phyloP scores from a whole-genome alignment of 192 early-diverging fungal genomes.

The Glomus cerebriforme region DNA sequence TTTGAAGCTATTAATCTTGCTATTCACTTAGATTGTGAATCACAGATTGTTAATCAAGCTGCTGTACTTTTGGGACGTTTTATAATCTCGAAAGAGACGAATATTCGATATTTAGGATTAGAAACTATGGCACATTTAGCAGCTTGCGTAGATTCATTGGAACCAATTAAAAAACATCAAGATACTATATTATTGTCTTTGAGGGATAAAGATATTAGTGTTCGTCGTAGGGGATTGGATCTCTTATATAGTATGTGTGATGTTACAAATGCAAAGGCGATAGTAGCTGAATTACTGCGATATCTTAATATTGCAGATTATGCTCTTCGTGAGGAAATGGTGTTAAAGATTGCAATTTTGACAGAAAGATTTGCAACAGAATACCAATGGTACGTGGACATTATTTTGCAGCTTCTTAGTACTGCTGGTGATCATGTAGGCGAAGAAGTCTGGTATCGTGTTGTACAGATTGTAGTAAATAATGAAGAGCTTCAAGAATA shows the following conservation, averaged over 20 bases:
- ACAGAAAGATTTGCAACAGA: constrained; percentile 97
- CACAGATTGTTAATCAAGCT: constrained; percentile 82
- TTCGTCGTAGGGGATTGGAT: constrained; percentile 92
- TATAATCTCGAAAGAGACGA: constrained; percentile 95
- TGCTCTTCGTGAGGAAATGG: constrained; percentile 95
- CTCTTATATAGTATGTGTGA: constrained; percentile 98
- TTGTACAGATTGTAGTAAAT: constrained; percentile 95
- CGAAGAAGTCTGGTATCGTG: constrained; percentile 97
- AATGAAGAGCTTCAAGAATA: constrained; percentile 96
- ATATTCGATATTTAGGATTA: constrained; percentile 94
- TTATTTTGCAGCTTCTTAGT: constrained; percentile 94
- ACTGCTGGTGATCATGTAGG: constrained; percentile 94
- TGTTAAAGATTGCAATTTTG: constrained; percentile 97
- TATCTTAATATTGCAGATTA: constrained; percentile 89
- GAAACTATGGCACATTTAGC: constrained; percentile 98
- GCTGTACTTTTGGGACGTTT: constrained; percentile 83
- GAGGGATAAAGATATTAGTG: constrained; percentile 97
- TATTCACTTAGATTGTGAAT: constrained; percentile 90
- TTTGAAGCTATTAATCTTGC: constrained; percentile 97
- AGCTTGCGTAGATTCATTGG: constrained; percentile 77
- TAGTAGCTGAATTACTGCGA: constrained; percentile 90
- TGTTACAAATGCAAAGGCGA: constrained; percentile 76
- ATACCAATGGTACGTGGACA: constrained; percentile 98
- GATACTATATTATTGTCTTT: constrained; percentile 88
- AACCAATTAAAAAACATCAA: constrained; percentile 80